A percentile compares a stretch with the other conserved stretches of the same genome.
phyloP scores from a whole-genome alignment of 768 basidiomycete genomes.

The Lactarius psammicola region DNA sequence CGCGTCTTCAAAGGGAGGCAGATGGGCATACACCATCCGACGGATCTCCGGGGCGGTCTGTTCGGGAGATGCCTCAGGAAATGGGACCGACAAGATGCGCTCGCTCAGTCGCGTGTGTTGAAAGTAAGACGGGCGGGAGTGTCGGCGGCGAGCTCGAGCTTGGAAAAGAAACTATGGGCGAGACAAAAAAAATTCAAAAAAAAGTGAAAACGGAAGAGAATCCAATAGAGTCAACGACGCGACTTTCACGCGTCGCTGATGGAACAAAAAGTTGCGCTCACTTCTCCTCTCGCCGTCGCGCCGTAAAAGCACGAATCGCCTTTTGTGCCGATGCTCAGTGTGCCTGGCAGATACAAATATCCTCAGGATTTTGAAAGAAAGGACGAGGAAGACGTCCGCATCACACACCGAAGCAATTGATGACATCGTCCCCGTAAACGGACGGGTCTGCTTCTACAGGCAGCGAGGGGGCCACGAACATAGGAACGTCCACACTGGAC shows the following conservation, averaged over 20 bases:
- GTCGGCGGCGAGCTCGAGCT: slow-evolving; percentile 1
- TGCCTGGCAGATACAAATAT: slow-evolving; percentile 40
- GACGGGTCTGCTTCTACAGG: slow-evolving; percentile 6
- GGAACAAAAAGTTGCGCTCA: slow-evolving; percentile 43
- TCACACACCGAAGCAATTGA: slow-evolving; percentile 50
- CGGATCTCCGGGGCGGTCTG: slow-evolving; percentile 34
- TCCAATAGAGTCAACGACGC: background rate
- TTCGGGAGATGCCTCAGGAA: slow-evolving; percentile 27
- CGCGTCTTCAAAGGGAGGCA: slow-evolving; percentile 61
- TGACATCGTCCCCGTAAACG: slow-evolving; percentile 37
- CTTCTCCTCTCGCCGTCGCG: slow-evolving; percentile 66
- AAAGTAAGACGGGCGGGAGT: slow-evolving; percentile 13
- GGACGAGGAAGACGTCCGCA: background rate
- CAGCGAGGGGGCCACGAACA: background rate
- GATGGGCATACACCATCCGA: slow-evolving; percentile 44
- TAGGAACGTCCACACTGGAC: background rate
- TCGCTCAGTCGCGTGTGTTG: slow-evolving; percentile 24
- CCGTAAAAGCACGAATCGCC: slow-evolving; percentile 61
- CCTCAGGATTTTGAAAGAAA: background rate
- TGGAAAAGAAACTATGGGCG: slow-evolving; percentile 11
- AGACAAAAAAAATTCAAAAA: too few species aligned
- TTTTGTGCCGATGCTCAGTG: slow-evolving; percentile 53
- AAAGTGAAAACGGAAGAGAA: too few species aligned
- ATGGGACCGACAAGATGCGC: slow-evolving; percentile 25
- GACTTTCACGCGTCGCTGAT: slow-evolving; percentile 36